Evolutionary conservation across 352 stramenopile species (phyloP).

Genomic region (Phytophthora macrochlamydospora): DNA sequence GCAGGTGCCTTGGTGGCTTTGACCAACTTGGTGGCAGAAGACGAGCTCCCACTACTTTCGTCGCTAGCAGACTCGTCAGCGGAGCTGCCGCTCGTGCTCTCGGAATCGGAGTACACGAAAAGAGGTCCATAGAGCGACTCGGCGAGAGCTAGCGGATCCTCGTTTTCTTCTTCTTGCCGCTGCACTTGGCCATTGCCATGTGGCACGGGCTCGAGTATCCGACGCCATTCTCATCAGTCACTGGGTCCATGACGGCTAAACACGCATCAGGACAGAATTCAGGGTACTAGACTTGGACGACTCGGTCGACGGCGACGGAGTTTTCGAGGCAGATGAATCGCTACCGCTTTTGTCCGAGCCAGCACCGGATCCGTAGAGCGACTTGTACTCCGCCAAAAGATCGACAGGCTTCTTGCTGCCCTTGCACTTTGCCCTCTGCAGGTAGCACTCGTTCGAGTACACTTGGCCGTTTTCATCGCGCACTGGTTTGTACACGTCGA

Average conservation of each 20-base stretch:
- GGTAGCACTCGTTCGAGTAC: slow-evolving; percentile 19
- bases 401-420: slow-evolving; percentile 3
- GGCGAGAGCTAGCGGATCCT: slow-evolving; percentile 11
- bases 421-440: slow-evolving; percentile 21
- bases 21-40: not conserved
- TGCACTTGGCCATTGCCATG: slow-evolving; percentile 29
- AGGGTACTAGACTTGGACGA: not conserved
- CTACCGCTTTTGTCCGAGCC: not conserved
- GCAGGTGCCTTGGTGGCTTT: slow-evolving; percentile 3
- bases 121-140: slow-evolving; percentile 18
- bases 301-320: not conserved
- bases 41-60: not conserved
- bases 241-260: slow-evolving; percentile 19
- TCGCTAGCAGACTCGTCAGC: not conserved
- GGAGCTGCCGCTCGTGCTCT: not conserved
- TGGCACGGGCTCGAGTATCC: slow-evolving; percentile 38
- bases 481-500: slow-evolving; percentile 17
- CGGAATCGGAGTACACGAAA: slow-evolving; percentile 1
- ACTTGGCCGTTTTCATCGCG: slow-evolving; percentile 20
- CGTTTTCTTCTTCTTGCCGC: slow-evolving; percentile 4
- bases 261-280: not conserved
- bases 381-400: slow-evolving; percentile 17
- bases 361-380: slow-evolving; percentile 6
- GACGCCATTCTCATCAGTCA: slow-evolving; percentile 32
- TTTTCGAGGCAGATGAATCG: not conserved